Conservation (phyloP, 1,284 basidiomycete species). For the Acaromyces ingoldii region DNA sequence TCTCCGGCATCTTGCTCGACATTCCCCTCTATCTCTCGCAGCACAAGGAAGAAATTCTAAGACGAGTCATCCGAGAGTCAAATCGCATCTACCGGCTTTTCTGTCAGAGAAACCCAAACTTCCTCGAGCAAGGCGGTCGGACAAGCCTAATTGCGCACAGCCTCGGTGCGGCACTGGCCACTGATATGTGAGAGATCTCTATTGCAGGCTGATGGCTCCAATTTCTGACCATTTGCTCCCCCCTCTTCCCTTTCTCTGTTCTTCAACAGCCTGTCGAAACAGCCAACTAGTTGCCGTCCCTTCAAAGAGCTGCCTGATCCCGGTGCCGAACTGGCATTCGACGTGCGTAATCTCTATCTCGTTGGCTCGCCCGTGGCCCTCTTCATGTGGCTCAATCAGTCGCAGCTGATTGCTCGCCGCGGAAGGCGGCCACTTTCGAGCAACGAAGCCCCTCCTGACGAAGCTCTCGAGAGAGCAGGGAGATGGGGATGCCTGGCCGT, state of each 20-base stretch:
- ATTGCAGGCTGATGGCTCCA: constrained; percentile 54
- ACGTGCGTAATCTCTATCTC: constrained; percentile 56
- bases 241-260: constrained; percentile 56
- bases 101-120: constrained; percentile 57
- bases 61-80: constrained; percentile 51
- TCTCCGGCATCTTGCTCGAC: constrained; percentile 55
- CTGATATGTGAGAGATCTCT: constrained; percentile 52
- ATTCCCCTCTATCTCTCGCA: constrained; percentile 54
- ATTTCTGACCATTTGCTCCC: constrained; percentile 56
- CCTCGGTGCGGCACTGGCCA: constrained; percentile 58
- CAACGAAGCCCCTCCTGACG: constrained; percentile 55
- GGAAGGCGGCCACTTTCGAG: constrained; percentile 56
- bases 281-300: constrained; percentile 53
- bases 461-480: constrained; percentile 56
- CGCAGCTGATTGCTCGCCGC: constrained; percentile 57
- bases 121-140: constrained; percentile 53
- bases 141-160: constrained; percentile 54
- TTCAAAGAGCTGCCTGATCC: constrained; percentile 7
- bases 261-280: constrained; percentile 53
- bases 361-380: constrained; percentile 58
- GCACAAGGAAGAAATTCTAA: constrained; percentile 57
- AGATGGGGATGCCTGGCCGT: constrained; percentile 58
- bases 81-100: constrained; percentile 57
- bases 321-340: constrained; percentile 44
- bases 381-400: constrained; percentile 58